Percentiles rank a stretch among this genome's conserved stretches.
phyloP scores from a whole-genome alignment of 208 protist species.

The Endotrypanum monterogeii region DNA sequence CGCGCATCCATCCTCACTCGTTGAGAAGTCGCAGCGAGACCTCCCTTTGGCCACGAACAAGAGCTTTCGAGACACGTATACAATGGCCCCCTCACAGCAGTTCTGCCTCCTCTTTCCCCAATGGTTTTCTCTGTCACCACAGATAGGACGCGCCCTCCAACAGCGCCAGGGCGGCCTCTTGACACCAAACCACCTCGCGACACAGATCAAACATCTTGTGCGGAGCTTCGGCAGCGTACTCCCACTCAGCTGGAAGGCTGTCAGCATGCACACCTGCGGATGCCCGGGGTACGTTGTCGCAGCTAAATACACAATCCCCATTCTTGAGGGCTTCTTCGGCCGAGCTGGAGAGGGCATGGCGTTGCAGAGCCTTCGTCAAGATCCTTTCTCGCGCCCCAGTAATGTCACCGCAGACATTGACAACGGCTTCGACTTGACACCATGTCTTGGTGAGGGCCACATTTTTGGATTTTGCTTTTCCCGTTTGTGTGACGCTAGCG shows the following conservation, averaged over 20 bases:
- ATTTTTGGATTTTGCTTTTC: background rate
- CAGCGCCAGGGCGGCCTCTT: conserved; percentile 21
- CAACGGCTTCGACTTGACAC: conserved; percentile 12
- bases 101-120: too few species aligned
- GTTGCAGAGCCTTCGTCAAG: conserved; percentile 13
- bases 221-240: conserved; percentile 9
- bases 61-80: too few species aligned
- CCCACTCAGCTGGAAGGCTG: conserved; percentile 10
- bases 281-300: background rate
- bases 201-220: conserved; percentile 19
- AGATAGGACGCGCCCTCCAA: conserved; percentile 13
- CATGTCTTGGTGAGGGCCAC: background rate
- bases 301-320: background rate
- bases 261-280: background rate
- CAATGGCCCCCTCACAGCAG: background rate
- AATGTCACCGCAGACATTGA: conserved; percentile 25
- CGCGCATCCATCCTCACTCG: too few species aligned
- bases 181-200: conserved; percentile 16
- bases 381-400: background rate
- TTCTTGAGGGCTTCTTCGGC: background rate
- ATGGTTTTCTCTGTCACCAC: background rate
- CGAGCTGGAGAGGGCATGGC: conserved; percentile 7
- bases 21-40: background rate
- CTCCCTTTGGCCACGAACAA: background rate
- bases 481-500: background rate